These are phyloP conservation scores for Phytophthora sp. DNA, from an alignment of 352 stramenopile species.

Conservation along the genomic window DNA sequence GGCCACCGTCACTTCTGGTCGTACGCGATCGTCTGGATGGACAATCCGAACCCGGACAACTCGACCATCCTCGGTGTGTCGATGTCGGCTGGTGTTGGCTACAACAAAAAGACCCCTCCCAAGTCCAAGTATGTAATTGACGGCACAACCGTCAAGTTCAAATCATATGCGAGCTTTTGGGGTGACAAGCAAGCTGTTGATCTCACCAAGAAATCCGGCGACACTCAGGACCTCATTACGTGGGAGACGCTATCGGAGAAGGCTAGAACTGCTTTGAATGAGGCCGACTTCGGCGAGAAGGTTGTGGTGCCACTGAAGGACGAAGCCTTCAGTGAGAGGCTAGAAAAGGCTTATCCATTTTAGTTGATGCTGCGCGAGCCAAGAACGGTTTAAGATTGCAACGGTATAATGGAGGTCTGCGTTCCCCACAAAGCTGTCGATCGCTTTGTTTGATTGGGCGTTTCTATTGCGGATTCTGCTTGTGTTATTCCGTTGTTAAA, in stretches of 20 bases:
- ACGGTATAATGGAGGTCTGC: no score
- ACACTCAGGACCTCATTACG: slow-evolving; percentile 2
- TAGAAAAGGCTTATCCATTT: slow-evolving; percentile 3
- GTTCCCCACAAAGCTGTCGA: no score
- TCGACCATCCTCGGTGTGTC: slow-evolving; percentile 3
- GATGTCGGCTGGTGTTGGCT: not conserved
- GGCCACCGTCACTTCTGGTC: slow-evolving; percentile 2
- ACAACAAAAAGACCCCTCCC: not conserved
- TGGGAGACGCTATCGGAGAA: not conserved
- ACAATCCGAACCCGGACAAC: slow-evolving; percentile 1
- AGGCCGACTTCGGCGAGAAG: not conserved
- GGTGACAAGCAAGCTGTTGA: not conserved
- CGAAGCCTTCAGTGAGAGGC: not conserved
- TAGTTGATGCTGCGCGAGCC: no score
- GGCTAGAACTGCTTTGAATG: not conserved
- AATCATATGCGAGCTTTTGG: not conserved
- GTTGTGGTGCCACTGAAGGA: not conserved
- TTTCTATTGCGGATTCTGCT: no score
- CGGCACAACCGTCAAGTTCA: not conserved
- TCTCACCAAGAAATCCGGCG: not conserved
- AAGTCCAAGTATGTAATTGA: slow-evolving; percentile 5
- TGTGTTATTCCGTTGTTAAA: no score
- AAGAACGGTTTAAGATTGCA: no score
- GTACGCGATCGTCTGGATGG: slow-evolving; percentile 1
- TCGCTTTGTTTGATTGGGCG: no score